Percentiles rank a stretch among this genome's conserved stretches.
Conservation (phyloP, 1,284 basidiomycete genomes). For the Apiotrichum akiyoshidainum region DNA sequence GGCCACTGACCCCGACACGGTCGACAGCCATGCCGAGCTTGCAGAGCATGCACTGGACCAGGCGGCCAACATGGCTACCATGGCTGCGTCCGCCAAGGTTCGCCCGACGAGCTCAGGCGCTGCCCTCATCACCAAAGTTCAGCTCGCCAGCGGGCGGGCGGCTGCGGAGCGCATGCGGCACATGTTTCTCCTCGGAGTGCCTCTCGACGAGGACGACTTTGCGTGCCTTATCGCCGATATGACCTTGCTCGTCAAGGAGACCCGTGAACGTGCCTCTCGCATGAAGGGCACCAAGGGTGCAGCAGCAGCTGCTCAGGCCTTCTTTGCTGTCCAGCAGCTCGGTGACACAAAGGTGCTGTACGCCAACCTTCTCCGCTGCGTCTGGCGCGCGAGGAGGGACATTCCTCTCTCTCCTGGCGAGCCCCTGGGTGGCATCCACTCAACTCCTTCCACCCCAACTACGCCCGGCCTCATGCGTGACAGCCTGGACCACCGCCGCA, state of each 20-base stretch:
- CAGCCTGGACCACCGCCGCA: not conserved
- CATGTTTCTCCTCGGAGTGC: constrained; percentile 37
- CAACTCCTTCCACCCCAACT: not conserved
- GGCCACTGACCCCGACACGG: constrained; percentile 31
- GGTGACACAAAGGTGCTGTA: constrained; percentile 44
- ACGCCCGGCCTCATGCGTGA: not conserved
- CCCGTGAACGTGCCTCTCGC: constrained; percentile 38
- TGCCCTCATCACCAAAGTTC: constrained; percentile 45
- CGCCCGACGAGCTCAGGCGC: constrained; percentile 31
- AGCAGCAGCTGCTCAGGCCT: constrained; percentile 36
- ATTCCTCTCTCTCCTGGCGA: not conserved
- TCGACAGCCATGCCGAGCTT: constrained; percentile 38
- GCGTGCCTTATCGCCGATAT: constrained; percentile 41
- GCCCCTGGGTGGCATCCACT: not conserved
- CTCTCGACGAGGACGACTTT: constrained; percentile 46
- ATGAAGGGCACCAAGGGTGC: constrained; percentile 39
- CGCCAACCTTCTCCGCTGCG: constrained; percentile 38
- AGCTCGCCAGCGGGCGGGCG: constrained; percentile 40
- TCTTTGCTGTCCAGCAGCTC: constrained; percentile 39
- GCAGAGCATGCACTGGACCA: constrained; percentile 48
- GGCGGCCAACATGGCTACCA: constrained; percentile 47
- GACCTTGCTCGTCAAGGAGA: constrained; percentile 38
- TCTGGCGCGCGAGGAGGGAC: constrained; percentile 36
- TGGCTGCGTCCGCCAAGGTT: constrained; percentile 31
- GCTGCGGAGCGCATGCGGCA: constrained; percentile 40